Evolutionary conservation across 177 flowering plant species (phyloP), one percentile per base, ranked within the genome.

Genomic region (Vitis hybrid): DNA sequence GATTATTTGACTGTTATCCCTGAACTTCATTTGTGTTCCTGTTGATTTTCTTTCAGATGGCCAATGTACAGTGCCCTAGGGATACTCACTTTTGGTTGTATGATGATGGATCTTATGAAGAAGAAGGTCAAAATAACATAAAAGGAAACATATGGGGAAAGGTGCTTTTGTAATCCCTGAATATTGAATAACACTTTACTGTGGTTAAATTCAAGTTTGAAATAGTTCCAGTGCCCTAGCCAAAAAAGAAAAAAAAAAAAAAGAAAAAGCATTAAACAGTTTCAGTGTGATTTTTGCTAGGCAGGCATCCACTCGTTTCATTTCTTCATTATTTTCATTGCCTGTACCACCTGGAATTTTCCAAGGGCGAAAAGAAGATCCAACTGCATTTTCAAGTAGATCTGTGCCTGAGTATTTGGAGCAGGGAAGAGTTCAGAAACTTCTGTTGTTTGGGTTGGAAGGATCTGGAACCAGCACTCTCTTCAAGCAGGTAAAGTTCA

Each of bases 91-190:
- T 86, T 71, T 86, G 87, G 89, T 80, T 86, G 23, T 86, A 84
- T 61, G 87, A 84, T 49, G 89, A 86, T 80, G 89, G 89, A 12
- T 77, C 84, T 3, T 82, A 84, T 77, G 87, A 82, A 68, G 89
- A 86, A 72, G 89, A 86, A 76, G 89, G 89, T 66, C 86, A 84
- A 79, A 86, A 86, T 68, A 86, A 86, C 66, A 82, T 82, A 48
- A 82, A 79, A 60, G 89, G 89, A 54, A 86, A 86, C 30, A 86
- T 86, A 73, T 86, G 89, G 89, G 81, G 79, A 74, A 86, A 86
- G 89, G 89, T 86, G 32, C 64, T 58, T 60, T 70, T 59, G 32
- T 70, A 60, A 56, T 54, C 63, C 62, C 26, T 62, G 71, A 21
- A 68, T 51, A 32, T 34, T 5, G 17, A 11, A 56, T 60, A 56